A percentile compares a stretch with the other conserved stretches of the same genome.
Evolutionary conservation across 176 grass and related monocot genomes (phyloP).

Genomic region (Carex cristatella): DNA sequence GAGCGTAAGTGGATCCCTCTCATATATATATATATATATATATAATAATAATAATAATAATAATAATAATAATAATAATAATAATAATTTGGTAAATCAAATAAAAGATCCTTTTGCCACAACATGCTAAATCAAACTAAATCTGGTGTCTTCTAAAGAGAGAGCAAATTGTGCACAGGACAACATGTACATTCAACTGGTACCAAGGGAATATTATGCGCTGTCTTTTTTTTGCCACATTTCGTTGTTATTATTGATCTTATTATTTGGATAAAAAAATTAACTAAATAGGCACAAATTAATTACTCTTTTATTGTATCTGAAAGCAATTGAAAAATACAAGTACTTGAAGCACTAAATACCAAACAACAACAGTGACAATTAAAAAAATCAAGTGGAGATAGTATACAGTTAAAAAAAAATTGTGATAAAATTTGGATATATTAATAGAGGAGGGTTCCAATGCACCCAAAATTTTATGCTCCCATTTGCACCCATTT

Average conservation of each 20-base stretch:
- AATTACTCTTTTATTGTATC: neutral
- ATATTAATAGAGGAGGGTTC: neutral
- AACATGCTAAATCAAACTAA: slow-evolving; percentile 1
- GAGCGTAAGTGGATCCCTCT: no score
- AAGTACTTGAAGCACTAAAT: neutral
- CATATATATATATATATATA: no score
- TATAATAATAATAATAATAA: no score
- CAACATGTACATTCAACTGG: neutral
- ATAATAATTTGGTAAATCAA: neutral
- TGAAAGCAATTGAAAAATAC: neutral
- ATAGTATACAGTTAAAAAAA: neutral
- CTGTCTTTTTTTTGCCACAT: neutral
- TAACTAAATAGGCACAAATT: neutral
- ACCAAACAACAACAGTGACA: neutral
- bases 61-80: no score
- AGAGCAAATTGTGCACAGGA: neutral
- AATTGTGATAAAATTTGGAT: neutral
- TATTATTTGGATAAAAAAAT: neutral
- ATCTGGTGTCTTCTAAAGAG: neutral
- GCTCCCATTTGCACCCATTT: no score
- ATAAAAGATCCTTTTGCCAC: neutral
- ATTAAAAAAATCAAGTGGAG: neutral
- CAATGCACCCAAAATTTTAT: no score
- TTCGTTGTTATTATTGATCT: neutral
- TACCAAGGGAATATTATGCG: neutral